Evolutionary conservation across 805 yeast genomes (phyloP), one percentile per base, ranked within the genome.

Genomic region (Yarrowia sp.): DNA sequence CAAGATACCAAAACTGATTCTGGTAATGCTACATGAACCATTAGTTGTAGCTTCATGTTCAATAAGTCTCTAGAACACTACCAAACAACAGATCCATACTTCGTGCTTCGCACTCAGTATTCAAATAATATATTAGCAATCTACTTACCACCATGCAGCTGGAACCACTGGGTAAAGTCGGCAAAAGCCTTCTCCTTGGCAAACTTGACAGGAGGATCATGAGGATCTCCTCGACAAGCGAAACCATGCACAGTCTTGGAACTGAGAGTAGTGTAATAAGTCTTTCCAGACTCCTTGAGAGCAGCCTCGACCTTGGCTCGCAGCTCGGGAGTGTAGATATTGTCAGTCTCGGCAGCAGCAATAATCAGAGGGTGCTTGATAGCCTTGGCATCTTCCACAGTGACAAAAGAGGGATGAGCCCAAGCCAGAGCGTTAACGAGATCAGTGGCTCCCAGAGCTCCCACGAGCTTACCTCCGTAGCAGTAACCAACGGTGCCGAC

Each of bases 371-470:
- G 96, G 67, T 76, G 77, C 68, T 80, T 83, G 69, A 92, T 74
- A 1, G 78, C 82, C 62, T 79, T 83, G 55, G 90, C 80, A 71
- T 89, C 96, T 42, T 85, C 92, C 38, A 81, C 80, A 11, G 80
- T 67, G 14, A 89, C 86, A 67, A 87, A 81, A 2, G 96, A 87
- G 6, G 98, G 97, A 76, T 92, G 98, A 8, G 95, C 95, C 68
- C 84, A 75, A 14, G 93, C 96, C 71, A 83, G 90, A 15, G 81
- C 88, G 9, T 68, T 55, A 39, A 83, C 81, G 43, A 64, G 65
- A 44, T 66, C 69, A 62, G 65, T 65, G 22, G 74, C 80, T 7
- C 80, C 74, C 35, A 84, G 74, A 65, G 86, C 82, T 66, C 81
- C 70, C 38, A 83, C 85, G 69, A 79, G 86, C 75, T 86, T 88